Evolutionary conservation across 805 yeast species (phyloP).

Genomic region (Saccharomycopsis fibuligera): DNA sequence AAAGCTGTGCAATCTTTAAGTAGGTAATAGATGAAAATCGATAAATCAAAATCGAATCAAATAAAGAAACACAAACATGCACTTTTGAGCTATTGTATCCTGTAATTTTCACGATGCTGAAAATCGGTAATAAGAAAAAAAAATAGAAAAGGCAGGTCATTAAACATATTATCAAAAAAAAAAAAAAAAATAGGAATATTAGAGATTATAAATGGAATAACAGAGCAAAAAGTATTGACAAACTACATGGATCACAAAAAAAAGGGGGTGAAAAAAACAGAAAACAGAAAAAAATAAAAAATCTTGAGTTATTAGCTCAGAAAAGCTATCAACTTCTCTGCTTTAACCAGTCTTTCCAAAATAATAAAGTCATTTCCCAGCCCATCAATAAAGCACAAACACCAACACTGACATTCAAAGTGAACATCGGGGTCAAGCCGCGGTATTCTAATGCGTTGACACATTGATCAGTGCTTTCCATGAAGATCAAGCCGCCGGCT

Average conservation of each 20-base stretch:
- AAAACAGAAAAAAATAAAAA: background rate
- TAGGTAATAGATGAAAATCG: too few relatives aligned
- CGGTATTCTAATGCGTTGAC: conserved; percentile 75
- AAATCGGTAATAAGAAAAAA: background rate
- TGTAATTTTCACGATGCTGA: too few relatives aligned
- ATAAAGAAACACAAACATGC: too few relatives aligned
- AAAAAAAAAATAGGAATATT: background rate
- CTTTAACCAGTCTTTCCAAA: conserved; percentile 41
- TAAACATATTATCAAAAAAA: background rate
- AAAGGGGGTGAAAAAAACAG: background rate
- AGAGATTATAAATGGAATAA: background rate
- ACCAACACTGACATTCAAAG: conserved; percentile 82
- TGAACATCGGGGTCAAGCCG: conserved; percentile 85
- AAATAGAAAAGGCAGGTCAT: background rate
- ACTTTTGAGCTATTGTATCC: too few relatives aligned
- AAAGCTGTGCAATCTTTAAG: too few relatives aligned
- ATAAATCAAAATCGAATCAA: too few relatives aligned
- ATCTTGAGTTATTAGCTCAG: background rate
- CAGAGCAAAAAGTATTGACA: background rate
- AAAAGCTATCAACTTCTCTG: background rate
- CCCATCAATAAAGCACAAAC: conserved; percentile 73
- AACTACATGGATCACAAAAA: background rate
- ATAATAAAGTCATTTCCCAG: conserved; percentile 72
- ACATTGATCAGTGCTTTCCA: conserved; percentile 86
- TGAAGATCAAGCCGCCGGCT: conserved; percentile 86